Evolutionary conservation across 106 monocot genomes (phyloP).

Genomic region (Chionographis japonica): DNA sequence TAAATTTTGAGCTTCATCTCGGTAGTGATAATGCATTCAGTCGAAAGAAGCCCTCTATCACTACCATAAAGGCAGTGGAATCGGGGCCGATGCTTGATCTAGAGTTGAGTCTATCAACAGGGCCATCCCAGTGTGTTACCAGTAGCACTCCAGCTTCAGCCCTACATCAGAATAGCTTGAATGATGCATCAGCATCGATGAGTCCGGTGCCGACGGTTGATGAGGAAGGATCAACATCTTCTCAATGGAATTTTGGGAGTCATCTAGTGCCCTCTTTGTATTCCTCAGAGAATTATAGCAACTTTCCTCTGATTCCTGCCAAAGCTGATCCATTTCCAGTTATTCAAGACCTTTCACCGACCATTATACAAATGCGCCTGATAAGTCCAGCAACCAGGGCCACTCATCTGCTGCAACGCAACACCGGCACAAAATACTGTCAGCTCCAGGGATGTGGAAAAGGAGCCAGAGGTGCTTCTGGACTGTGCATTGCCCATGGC

Average conservation of each 20-base stretch:
- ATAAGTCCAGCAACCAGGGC: conserved; percentile 24
- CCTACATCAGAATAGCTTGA: conserved; percentile 13
- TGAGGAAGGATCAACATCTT: conserved; percentile 38
- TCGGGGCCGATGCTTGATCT: conserved; percentile 26
- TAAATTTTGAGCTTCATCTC: conserved; percentile 39
- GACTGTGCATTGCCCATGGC: conserved; percentile 54
- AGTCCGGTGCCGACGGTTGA: conserved; percentile 21
- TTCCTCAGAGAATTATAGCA: background rate
- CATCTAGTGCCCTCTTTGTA: conserved; percentile 10
- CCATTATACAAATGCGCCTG: background rate
- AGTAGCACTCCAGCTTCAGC: conserved; percentile 3
- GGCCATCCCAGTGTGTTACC: conserved; percentile 42
- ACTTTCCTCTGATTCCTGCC: background rate
- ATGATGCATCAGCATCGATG: conserved; percentile 8
- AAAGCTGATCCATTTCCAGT: conserved; percentile 15
- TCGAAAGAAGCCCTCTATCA: conserved; percentile 5
- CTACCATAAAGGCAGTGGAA: background rate
- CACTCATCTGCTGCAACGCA: conserved; percentile 24
- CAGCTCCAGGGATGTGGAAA: conserved; percentile 48
- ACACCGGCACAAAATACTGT: conserved; percentile 26
- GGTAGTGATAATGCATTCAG: conserved; percentile 20
- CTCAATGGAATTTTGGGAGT: conserved; percentile 24
- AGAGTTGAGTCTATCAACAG: conserved; percentile 40
- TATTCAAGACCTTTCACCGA: conserved; percentile 15
- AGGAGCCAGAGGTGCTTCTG: conserved; percentile 56